Conservation (phyloP, 179 eudicot species). For the Silene noctiflora region DNA sequence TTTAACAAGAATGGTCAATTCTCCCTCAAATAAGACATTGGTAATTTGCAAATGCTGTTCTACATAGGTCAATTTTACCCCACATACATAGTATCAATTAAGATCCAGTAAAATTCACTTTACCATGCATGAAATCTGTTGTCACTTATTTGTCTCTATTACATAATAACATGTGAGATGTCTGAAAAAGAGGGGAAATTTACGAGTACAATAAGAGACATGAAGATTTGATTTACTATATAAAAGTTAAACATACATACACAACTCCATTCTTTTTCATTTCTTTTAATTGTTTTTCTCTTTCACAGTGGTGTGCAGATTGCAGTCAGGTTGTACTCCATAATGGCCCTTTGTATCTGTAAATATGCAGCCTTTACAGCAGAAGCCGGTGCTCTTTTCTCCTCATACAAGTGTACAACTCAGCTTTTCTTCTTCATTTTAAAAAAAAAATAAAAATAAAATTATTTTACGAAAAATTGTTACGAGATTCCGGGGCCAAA, state of each 20-base stretch:
- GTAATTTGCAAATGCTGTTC: background rate
- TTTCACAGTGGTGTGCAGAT: constrained; percentile 24
- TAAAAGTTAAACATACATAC: background rate
- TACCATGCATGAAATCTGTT: background rate
- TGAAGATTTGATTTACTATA: background rate
- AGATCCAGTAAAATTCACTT: constrained; percentile 10
- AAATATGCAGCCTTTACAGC: constrained; percentile 35
- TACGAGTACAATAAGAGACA: background rate
- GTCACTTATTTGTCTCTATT: constrained; percentile 6
- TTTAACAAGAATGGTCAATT: background rate
- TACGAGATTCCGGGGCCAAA: too few relatives aligned
- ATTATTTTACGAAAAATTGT: too few relatives aligned
- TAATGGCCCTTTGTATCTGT: background rate
- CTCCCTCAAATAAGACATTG: background rate
- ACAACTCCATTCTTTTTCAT: background rate
- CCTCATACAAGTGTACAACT: background rate
- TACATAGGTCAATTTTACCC: background rate
- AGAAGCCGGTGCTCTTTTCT: constrained; percentile 19
- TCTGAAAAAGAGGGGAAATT: constrained; percentile 11
- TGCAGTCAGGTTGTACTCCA: constrained; percentile 1
- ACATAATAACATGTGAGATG: constrained; percentile 29
- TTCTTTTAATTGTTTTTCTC: background rate
- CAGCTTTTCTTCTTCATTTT: background rate
- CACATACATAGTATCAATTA: background rate
- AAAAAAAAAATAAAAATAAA: too few relatives aligned